Evolutionary conservation across 352 stramenopile species (phyloP).

Genomic region (Halophytophthora batemanensis): DNA sequence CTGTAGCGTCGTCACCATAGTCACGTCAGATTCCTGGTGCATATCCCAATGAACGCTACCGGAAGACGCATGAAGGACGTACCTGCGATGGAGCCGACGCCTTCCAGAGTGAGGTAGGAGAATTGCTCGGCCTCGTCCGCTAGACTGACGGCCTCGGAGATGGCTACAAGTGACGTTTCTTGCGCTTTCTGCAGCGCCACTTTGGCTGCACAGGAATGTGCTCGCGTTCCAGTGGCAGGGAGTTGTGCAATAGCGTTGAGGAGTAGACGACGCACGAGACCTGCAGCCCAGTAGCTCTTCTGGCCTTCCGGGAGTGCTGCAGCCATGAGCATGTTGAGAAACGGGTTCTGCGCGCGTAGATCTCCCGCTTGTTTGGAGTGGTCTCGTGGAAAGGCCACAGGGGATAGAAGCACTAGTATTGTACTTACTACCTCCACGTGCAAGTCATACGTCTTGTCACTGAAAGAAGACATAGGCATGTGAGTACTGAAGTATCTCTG

Average conservation of each 20-base stretch:
- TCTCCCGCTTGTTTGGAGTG: conserved; percentile 44
- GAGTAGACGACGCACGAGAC: conserved; percentile 55
- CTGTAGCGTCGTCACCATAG: conserved; percentile 11
- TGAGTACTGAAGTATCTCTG: neutral
- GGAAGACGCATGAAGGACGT: conserved; percentile 15
- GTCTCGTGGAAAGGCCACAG: conserved; percentile 59
- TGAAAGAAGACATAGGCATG: conserved; percentile 1
- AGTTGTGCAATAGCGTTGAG: conserved; percentile 59
- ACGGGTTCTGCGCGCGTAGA: conserved; percentile 51
- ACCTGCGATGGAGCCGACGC: conserved; percentile 61
- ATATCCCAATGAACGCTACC: neutral
- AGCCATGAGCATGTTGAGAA: conserved; percentile 65
- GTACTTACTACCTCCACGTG: conserved; percentile 77
- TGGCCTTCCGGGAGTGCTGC: conserved; percentile 25
- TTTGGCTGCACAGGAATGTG: conserved; percentile 29
- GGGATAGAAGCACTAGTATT: conserved; percentile 64
- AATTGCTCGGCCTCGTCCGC: conserved; percentile 53
- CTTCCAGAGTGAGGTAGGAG: conserved; percentile 69
- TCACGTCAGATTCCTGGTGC: neutral
- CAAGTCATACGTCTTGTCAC: conserved; percentile 55
- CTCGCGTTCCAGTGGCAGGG: conserved; percentile 27
- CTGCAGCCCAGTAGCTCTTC: conserved; percentile 46
- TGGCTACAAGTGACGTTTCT: conserved; percentile 58
- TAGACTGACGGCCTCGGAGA: conserved; percentile 44
- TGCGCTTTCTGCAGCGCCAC: conserved; percentile 42